Conservation (phyloP, 495 filamentous ascomycete species). For the Podospora australis region DNA sequence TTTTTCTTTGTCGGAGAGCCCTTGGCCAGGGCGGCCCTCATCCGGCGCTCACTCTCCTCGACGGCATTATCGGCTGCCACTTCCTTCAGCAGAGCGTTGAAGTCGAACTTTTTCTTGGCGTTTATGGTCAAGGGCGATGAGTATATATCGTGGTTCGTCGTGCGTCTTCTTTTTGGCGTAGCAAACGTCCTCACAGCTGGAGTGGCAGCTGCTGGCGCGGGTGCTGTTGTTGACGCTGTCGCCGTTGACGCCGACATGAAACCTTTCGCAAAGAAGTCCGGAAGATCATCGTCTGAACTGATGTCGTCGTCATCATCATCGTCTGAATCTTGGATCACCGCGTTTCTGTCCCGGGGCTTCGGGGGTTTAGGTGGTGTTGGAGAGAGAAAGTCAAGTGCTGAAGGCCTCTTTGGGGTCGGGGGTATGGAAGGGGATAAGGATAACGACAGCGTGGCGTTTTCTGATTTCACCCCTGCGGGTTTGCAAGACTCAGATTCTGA, state of each 20-base stretch:
- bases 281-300: conserved; percentile 13
- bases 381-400: conserved; percentile 17
- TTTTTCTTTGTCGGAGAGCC: conserved; percentile 21
- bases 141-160: conserved; percentile 28
- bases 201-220: not conserved
- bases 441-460: not conserved
- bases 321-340: conserved; percentile 53
- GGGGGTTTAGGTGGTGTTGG: conserved; percentile 24
- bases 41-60: conserved; percentile 51
- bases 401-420: conserved; percentile 8
- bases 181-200: no score
- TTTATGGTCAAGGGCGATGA: conserved; percentile 40
- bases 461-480: no score
- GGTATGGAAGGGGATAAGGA: conserved; percentile 12
- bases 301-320: conserved; percentile 14
- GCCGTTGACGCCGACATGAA: not conserved
- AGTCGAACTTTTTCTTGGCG: conserved; percentile 58
- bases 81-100: conserved; percentile 59
- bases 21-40: conserved; percentile 30
- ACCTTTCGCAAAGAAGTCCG: conserved; percentile 3
- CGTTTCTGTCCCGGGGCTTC: conserved; percentile 23
- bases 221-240: not conserved
- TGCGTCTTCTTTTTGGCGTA: conserved; percentile 37
- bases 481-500: no score
- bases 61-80: conserved; percentile 50